Evolutionary conservation across 768 basidiomycete species (phyloP).

Genomic region (Rhizopogon vesiculosus): DNA sequence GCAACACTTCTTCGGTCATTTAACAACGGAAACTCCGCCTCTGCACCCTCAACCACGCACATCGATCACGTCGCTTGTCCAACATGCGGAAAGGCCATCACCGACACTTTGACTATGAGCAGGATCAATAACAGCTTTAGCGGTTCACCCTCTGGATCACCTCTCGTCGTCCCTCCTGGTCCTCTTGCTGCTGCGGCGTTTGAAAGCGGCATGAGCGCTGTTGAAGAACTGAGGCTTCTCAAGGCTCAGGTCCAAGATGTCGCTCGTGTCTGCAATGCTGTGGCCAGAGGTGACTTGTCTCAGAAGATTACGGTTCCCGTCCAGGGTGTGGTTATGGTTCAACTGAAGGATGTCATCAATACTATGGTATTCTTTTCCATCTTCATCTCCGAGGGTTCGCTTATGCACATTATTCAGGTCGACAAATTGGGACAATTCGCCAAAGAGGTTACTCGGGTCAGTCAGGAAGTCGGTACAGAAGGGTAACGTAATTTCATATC

Average conservation of each 20-base stretch:
- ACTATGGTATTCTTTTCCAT: conserved; percentile 41
- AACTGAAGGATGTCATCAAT: conserved; percentile 77
- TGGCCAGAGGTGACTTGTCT: conserved; percentile 69
- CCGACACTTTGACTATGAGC: conserved; percentile 36
- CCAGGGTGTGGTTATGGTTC: conserved; percentile 75
- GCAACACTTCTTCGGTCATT: conserved; percentile 26
- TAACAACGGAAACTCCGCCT: conserved; percentile 29
- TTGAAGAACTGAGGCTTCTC: conserved; percentile 72
- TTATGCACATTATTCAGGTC: conserved; percentile 32
- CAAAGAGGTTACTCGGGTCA: conserved; percentile 83
- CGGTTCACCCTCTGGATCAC: conserved; percentile 26
- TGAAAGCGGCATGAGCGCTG: conserved; percentile 61
- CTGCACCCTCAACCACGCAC: conserved; percentile 42
- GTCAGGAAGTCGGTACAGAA: conserved; percentile 82
- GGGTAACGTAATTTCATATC: conserved; percentile 37
- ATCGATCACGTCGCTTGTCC: conserved; percentile 44
- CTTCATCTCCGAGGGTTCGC: background rate
- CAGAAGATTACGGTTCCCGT: conserved; percentile 79
- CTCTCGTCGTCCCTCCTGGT: conserved; percentile 50
- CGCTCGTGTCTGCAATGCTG: conserved; percentile 76
- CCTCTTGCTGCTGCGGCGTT: conserved; percentile 51
- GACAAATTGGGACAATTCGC: conserved; percentile 84
- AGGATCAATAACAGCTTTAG: conserved; percentile 20
- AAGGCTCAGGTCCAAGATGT: conserved; percentile 85
- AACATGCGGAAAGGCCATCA: conserved; percentile 48